Conservation (phyloP, 2,329 filamentous ascomycete genomes). For the Thelonectria blattea region DNA sequence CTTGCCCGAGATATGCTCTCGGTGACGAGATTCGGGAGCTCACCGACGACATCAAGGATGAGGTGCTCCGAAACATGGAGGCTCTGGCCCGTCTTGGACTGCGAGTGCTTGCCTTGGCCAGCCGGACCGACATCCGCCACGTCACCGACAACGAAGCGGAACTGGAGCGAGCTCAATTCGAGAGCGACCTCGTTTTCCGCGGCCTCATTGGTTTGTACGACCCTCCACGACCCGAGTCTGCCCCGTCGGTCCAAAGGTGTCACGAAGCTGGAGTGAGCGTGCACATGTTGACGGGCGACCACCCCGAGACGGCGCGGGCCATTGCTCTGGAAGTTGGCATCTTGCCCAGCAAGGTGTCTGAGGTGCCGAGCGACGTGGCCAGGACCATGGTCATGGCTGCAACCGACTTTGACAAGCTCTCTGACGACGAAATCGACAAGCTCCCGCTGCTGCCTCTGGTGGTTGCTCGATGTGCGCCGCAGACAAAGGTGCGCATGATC, state of each 20-base stretch:
- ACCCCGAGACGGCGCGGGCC: slow-evolving; percentile 68
- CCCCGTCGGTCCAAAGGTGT: slow-evolving; percentile 61
- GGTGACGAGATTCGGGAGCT: slow-evolving; percentile 53
- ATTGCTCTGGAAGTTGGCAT: slow-evolving; percentile 71
- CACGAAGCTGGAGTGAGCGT: slow-evolving; percentile 68
- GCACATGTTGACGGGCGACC: slow-evolving; percentile 75
- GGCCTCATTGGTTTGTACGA: slow-evolving; percentile 77
- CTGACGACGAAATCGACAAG: slow-evolving; percentile 66
- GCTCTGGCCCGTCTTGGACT: slow-evolving; percentile 69
- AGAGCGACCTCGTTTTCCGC: slow-evolving; percentile 67
- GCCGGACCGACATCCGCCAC: slow-evolving; percentile 49
- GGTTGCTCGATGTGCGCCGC: slow-evolving; percentile 72
- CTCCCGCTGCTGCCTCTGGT: slow-evolving; percentile 70
- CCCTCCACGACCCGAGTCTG: slow-evolving; percentile 72
- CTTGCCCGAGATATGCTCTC: slow-evolving; percentile 61
- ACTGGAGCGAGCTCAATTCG: slow-evolving; percentile 60
- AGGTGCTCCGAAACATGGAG: slow-evolving; percentile 73
- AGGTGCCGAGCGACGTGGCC: slow-evolving; percentile 59
- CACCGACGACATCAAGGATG: slow-evolving; percentile 57
- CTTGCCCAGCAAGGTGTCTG: slow-evolving; percentile 56
- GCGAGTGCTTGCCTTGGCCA: slow-evolving; percentile 71
- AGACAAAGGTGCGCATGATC: slow-evolving; percentile 78
- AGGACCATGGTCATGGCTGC: slow-evolving; percentile 71
- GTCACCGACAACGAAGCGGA: slow-evolving; percentile 47
- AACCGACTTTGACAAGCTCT: slow-evolving; percentile 69